Evolutionary conservation across 352 stramenopile species (phyloP), one percentile per base, ranked within the genome.

Genomic region (Thalassiosira ordinaria): DNA sequence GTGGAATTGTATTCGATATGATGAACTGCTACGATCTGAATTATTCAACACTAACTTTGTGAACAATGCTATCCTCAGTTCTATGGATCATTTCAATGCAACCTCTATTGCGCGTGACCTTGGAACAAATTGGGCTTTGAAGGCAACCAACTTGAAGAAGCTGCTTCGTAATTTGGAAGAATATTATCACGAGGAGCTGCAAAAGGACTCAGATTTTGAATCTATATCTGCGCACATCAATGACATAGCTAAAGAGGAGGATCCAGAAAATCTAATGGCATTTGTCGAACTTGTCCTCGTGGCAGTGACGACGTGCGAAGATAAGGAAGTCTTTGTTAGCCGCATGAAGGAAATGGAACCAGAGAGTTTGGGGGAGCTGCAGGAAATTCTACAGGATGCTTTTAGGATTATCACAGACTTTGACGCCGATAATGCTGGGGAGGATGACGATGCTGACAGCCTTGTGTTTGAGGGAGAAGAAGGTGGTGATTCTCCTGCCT

Each of bases 41-140:
- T 46, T 39, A 61, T 53, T 31, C 20, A 47, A 55, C 49, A 60
- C 44, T 26, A 65, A 55, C 37, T 33, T 13, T 70, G 9, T 35
- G 37, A 26, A 65, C 1, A 35, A 33, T 29, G 6, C 8, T 27
- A 13, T 16, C 6, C 22, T 65, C 63, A 81, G 62, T 18, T 85
- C 77, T 1, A 69, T 67, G n/a, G 80, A 90, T 39, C 78, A 91
- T 64, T 93, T 93, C 78, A 86, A 93, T 78, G 76, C 89, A 20
- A 91, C 89, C 6, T 87, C 85, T 0, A 91, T 93, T 80, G 80
- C 79, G 62, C 86, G 85, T 67, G 80, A 93, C 59, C 67, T 91
- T 41, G 85, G 88, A 44, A 73, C 83, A 18, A 93, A 93, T 68
- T 93, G 89, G 89, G 86, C 82, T 20, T 59, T 93, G 8, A 93